A percentile compares a stretch with the other conserved stretches of the same genome.
Evolutionary conservation across 257 asterid genomes (phyloP).

Genomic region (Lycium ferocissimum): DNA sequence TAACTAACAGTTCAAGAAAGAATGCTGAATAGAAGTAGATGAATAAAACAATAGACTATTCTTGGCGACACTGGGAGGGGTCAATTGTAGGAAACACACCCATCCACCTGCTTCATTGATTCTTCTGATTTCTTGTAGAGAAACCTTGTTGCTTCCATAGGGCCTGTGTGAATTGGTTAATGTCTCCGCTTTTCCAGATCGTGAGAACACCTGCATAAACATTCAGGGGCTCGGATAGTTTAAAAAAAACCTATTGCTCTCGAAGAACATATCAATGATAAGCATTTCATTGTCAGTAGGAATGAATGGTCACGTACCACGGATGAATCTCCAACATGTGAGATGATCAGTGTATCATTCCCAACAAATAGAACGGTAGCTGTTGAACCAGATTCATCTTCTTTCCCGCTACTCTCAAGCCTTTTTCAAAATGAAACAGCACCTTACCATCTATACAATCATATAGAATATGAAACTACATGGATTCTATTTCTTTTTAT

Average conservation of each 20-base stretch:
- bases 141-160: conserved; percentile 69
- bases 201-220: conserved; percentile 67
- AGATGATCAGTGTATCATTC: conserved; percentile 57
- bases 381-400: conserved; percentile 88
- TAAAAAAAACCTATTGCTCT: background rate
- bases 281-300: background rate
- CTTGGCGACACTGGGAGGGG: background rate
- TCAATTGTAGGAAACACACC: conserved; percentile 59
- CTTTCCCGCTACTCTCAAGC: conserved; percentile 78
- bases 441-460: conserved; percentile 63
- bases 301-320: conserved; percentile 53
- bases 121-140: conserved; percentile 82
- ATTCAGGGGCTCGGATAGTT: background rate
- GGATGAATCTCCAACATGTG: conserved; percentile 94
- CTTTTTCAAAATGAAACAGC: conserved; percentile 78
- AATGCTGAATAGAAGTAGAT: background rate
- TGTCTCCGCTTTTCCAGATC: conserved; percentile 70
- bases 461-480: conserved; percentile 48
- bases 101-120: conserved; percentile 94
- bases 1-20: background rate
- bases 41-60: background rate
- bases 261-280: background rate
- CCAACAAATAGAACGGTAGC: conserved; percentile 79
- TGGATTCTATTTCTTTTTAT: background rate
- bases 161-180: conserved; percentile 92